Base-by-base conservation (phyloP, 2,329 filamentous ascomycete genomes). In the Celoporthe dispersa region DNA sequence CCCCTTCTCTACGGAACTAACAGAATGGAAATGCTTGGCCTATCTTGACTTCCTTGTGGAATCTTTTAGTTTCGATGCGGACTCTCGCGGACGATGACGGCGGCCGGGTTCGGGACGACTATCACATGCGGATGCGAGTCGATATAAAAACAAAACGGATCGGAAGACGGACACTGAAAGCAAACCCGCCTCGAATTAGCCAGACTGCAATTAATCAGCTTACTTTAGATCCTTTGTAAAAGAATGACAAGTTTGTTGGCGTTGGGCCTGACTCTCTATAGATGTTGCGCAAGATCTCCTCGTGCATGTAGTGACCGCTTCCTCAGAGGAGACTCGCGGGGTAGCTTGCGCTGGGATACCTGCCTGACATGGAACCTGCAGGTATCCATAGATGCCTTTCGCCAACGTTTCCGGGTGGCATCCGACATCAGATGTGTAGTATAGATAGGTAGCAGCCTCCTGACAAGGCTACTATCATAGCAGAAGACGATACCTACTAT, bases 51-150 rank as follows among this genome's bases (percentile, higher is more conserved):
- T 67, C 63, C 71, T 69, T 62, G 64, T 68, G 67, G 66, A 55
- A 68, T 68, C 64, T 71, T 67, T 72, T 71, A 69, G 69, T 67
- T 67, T 67, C 71, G 71, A 71, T 71, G 57, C 71, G 70, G 70
- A 31, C 53, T 31, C 65, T 65, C 68, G 48, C 68, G 48, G 57
- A 60, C 33, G 65, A 68, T 65, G 62, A 68, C 70, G 68, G 70
- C 68, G 68, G 59, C 57, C 19, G 22, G 65, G 68, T 63, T 68
- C 48, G 55, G 66, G 57, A 67, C 61, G 61, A 64, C 44, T 22
- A 48, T 22, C 7, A 39, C 62, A 57, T 60, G 66, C 69, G 62
- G 65, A 60, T 59, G 68, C 66, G 68, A 59, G 57, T 69, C 70
- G 68, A 61, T 39, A 9, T 39, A 28, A 22, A 35, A 62, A 60